phyloP scores from a whole-genome alignment of 208 protist genomes.

The Histomonas meleagridis region DNA sequence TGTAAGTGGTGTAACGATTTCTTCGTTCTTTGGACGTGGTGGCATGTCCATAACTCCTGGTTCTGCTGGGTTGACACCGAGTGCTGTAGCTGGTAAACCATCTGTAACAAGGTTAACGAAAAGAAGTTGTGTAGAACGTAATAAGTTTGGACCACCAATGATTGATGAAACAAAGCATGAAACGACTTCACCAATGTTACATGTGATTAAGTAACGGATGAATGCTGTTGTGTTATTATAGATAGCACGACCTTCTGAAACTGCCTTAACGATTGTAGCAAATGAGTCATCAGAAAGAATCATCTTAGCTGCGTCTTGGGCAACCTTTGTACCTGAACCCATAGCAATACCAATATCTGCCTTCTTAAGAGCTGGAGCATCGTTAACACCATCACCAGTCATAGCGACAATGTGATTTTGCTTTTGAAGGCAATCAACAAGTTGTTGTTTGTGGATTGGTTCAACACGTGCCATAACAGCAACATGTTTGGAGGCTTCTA shows the following conservation, averaged over 20 bases:
- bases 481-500: slow-evolving; percentile 24
- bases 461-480: slow-evolving; percentile 52
- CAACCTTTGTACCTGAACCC: slow-evolving; percentile 86
- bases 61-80: slow-evolving; percentile 69
- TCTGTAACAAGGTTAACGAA: slow-evolving; percentile 97
- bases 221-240: slow-evolving; percentile 87
- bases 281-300: slow-evolving; percentile 72
- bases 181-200: slow-evolving; percentile 81
- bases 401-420: slow-evolving; percentile 51
- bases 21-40: slow-evolving; percentile 51
- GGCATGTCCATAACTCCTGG: slow-evolving; percentile 54
- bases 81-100: slow-evolving; percentile 80
- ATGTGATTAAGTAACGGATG: slow-evolving; percentile 87
- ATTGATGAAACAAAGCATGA: slow-evolving; percentile 59
- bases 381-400: slow-evolving; percentile 74
- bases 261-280: slow-evolving; percentile 78
- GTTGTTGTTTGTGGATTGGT: slow-evolving; percentile 51
- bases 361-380: slow-evolving; percentile 86
- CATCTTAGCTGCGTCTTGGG: slow-evolving; percentile 83
- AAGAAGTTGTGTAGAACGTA: slow-evolving; percentile 83
- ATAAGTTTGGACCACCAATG: slow-evolving; percentile 71
- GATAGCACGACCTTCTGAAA: slow-evolving; percentile 78
- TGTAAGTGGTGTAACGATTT: slow-evolving; percentile 43
- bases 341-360: slow-evolving; percentile 94
- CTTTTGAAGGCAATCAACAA: slow-evolving; percentile 52